Base-by-base conservation (phyloP, 2,329 filamentous ascomycete genomes). In the Westerdykella ornata region DNA sequence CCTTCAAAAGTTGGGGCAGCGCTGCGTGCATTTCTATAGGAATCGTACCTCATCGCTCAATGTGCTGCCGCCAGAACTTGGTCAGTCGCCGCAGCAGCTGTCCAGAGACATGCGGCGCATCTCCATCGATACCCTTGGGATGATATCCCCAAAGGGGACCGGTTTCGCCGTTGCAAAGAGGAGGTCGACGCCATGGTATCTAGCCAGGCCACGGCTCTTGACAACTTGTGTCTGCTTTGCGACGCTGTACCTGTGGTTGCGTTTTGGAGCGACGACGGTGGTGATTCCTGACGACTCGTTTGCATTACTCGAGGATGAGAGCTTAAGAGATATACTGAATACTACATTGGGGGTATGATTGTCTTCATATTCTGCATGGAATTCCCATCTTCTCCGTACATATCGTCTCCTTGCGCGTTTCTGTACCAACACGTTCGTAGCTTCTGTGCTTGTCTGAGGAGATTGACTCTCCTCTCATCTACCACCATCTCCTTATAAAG, bases 121-220 rank as follows among this genome's bases (percentile, higher is more conserved):
- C 30, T 60, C 54, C 14, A 56, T 60, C 40, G 55, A 59, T 54
- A 53, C 51, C 46, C 16, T 57, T 41, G 52, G 56, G 45, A 40
- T 56, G 47, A 60, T 34, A 31, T 50, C 49, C 30, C 47, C 48
- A 8, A 48, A 41, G 29, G 37, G 50, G 15, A 36, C 47, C 14
- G 40, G 42, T 8, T 57, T 55, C 38, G 46, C 42, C 22, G 37
- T 45, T 3, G 48, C 46, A n/a, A 59, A 47, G 38, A 50, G 45
- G 37, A 52, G 42, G 35, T 43, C 45, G 37, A 45, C 20, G 15
- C 36, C 37, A 2, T 58, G 56, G 56, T 56, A 43, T 38, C 29
- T 36, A 19, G 52, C 54, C 3, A 40, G 53, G 29, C 53, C 57
- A 15, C 51, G 48, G 33, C 46, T 59, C 13, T 37, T 59, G n/a